Conservation (phyloP, 257 asterid genomes). For the Sherardia arvensis region DNA sequence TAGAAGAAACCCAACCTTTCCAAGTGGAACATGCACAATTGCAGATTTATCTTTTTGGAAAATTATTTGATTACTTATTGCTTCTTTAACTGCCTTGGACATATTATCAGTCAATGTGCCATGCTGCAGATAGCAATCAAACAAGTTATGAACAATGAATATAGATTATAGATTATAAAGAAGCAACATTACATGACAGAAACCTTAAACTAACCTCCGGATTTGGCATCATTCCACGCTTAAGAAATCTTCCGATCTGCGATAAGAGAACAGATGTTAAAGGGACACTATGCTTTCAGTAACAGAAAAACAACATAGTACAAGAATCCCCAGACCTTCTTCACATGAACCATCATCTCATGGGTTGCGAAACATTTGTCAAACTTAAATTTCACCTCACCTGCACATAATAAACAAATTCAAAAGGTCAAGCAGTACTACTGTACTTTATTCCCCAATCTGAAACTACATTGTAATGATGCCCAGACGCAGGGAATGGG, state of each 20-base stretch:
- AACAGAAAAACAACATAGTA: conserved; percentile 5
- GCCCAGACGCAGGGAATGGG: neutral
- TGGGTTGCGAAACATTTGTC: conserved; percentile 83
- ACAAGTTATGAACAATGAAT: neutral
- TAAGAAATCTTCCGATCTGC: conserved; percentile 68
- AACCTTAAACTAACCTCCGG: conserved; percentile 41
- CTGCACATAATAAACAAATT: conserved; percentile 36
- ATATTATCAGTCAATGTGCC: conserved; percentile 84
- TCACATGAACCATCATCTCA: conserved; percentile 74
- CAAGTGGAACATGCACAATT: conserved; percentile 90
- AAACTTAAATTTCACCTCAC: conserved; percentile 61
- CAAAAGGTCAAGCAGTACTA: neutral
- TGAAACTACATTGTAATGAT: neutral
- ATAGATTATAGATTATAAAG: too few relatives aligned
- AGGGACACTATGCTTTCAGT: conserved; percentile 12
- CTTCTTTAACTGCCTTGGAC: conserved; percentile 59
- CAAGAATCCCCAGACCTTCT: conserved; percentile 43
- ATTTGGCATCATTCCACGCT: conserved; percentile 71
- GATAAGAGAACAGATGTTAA: conserved; percentile 11
- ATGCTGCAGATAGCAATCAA: conserved; percentile 42
- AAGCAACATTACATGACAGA: conserved; percentile 9
- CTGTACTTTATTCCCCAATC: too few relatives aligned
- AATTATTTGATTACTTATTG: conserved; percentile 54
- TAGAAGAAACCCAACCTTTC: conserved; percentile 50
- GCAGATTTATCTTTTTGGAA: conserved; percentile 96